Base-by-base conservation (phyloP, 768 basidiomycete genomes). In the Termitomyces sp. region DNA sequence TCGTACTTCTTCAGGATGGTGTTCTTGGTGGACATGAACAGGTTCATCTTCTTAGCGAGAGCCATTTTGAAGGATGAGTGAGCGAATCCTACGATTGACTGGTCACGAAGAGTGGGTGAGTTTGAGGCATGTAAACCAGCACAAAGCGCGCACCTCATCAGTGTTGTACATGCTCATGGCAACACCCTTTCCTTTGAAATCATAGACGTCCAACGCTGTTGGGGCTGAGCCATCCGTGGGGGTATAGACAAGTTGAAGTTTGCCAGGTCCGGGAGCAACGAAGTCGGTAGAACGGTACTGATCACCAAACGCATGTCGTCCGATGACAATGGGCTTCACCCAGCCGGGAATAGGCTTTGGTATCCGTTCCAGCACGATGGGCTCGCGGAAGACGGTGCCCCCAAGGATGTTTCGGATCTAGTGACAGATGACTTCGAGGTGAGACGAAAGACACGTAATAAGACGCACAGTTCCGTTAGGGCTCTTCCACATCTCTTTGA, bases 91-190 rank as follows among this genome's bases (percentile, higher is more conserved):
- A 78, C 79, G 67, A 99, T 98, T 1, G 91, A 95, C 88, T 93
- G 61, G 20, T 48, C 47, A 31, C 13, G 12, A 20, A 42, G 22
- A 20, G 18, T 39, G 3, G 11, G 33, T 58, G 20, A 58, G 50
- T 41, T 39, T 0, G 30, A 34, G 13, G 18, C 27, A n/a, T 27
- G 13, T 18, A 31, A 18, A 34, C 7, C 52, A 13, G n/a, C 20
- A 31, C 12, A 27, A 55, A 44, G 22, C 27, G 63, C 63, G 18
- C 63, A 90, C 91, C 67, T 96, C 94, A 64, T 98, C 94, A 6
- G 95, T 98, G 76, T 98, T 98, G 78, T 98, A 98, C 97, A 98
- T 98, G 69, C 87, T 83, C 83, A 99, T 85, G 4, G 95, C 95
- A 34, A 98, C 92, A 65, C 97, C 97, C 58, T 81, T 82, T 30